These are phyloP conservation scores for Trametes pubescens DNA, from an alignment of 1,284 basidiomycete genomes.

Conservation along the genomic window DNA sequence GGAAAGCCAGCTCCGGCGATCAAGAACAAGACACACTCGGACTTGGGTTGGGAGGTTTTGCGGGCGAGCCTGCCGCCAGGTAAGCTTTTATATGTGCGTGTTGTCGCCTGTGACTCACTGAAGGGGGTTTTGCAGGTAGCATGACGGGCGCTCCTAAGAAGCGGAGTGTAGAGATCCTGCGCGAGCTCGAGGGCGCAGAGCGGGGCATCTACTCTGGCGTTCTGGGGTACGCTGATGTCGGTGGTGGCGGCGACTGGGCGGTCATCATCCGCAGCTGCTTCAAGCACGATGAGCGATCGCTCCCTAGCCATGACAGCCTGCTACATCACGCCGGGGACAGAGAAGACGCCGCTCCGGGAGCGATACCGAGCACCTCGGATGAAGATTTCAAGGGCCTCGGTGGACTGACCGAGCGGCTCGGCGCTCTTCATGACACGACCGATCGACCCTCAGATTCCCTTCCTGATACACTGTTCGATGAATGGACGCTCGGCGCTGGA, in stretches of 20 bases:
- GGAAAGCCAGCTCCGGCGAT: slow-evolving; percentile 53
- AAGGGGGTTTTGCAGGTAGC: slow-evolving; percentile 64
- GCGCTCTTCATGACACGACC: not conserved
- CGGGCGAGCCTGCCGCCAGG: slow-evolving; percentile 88
- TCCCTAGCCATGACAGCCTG: not conserved
- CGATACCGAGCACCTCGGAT: not conserved
- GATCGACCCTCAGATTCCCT: not conserved
- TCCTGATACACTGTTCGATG: slow-evolving; percentile 46
- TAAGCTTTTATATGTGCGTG: slow-evolving; percentile 42
- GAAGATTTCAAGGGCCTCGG: not conserved
- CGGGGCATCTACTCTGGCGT: slow-evolving; percentile 94
- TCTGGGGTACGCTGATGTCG: slow-evolving; percentile 91
- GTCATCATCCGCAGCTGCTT: slow-evolving; percentile 97
- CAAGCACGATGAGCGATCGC: slow-evolving; percentile 63
- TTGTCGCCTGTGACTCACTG: not conserved
- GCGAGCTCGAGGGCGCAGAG: slow-evolving; percentile 76
- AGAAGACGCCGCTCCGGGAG: not conserved
- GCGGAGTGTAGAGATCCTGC: slow-evolving; percentile 90
- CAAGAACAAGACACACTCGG: slow-evolving; percentile 46
- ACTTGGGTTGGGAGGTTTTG: slow-evolving; percentile 82
- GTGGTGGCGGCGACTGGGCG: slow-evolving; percentile 91
- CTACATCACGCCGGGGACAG: not conserved
- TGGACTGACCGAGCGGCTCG: not conserved
- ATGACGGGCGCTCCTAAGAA: slow-evolving; percentile 99
- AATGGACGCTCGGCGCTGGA: slow-evolving; percentile 88